Percentiles rank a stretch among this genome's conserved stretches.
phyloP scores from a whole-genome alignment of 768 basidiomycete species.

The Mycena polygramma region DNA sequence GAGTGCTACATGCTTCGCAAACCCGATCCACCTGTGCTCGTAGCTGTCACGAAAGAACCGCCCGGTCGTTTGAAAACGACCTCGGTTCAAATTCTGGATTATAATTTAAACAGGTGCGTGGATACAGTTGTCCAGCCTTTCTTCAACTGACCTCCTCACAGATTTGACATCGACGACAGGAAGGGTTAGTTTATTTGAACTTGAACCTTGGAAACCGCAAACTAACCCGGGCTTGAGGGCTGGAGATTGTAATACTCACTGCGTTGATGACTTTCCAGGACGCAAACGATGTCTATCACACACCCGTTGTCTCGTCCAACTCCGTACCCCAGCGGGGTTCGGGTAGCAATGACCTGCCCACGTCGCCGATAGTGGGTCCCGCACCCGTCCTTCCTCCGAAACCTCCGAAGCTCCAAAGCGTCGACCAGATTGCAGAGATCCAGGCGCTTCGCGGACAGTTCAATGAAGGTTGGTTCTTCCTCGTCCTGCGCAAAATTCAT shows the following conservation, averaged over 20 bases:
- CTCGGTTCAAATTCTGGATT: conserved; percentile 84
- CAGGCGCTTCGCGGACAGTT: conserved; percentile 76
- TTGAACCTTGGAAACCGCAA: no score
- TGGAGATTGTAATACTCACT: conserved; percentile 85
- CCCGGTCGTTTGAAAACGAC: conserved; percentile 73
- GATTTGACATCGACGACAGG: conserved; percentile 87
- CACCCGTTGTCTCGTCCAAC: conserved; percentile 39
- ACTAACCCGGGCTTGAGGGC: conserved; percentile 44
- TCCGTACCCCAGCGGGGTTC: conserved; percentile 20
- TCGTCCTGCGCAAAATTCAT: no score
- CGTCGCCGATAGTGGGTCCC: conserved; percentile 32
- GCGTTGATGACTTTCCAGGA: conserved; percentile 86
- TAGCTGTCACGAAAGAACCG: conserved; percentile 85
- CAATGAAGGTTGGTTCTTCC: conserved; percentile 63
- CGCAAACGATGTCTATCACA: conserved; percentile 67
- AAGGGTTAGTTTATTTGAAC: conserved; percentile 51
- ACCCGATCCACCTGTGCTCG: conserved; percentile 88
- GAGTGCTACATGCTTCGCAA: conserved; percentile 66
- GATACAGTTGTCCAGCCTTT: neutral
- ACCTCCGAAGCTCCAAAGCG: conserved; percentile 73
- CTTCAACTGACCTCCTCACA: conserved; percentile 42
- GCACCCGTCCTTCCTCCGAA: conserved; percentile 67
- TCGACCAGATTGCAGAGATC: conserved; percentile 79
- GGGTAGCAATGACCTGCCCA: conserved; percentile 28
- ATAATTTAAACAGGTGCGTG: conserved; percentile 81